These are phyloP conservation scores for Syzygium oleosum DNA, from an alignment of 345 rosid species.

Conservation along the genomic window DNA sequence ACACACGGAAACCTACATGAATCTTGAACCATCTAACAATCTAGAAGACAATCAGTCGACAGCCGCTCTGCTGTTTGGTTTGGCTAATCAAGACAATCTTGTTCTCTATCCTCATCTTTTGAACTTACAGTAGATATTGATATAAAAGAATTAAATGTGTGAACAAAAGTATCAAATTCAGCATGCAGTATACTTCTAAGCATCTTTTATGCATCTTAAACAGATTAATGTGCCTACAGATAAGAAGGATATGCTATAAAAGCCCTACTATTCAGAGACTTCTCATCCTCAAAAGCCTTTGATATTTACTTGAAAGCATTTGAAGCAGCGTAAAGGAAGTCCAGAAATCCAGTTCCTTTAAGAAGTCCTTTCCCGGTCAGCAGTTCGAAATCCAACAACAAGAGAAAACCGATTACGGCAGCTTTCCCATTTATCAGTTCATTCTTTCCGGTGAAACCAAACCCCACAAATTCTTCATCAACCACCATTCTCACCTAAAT, in stretches of 20 bases:
- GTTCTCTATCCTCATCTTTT: background rate
- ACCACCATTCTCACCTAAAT: slow-evolving; percentile 87
- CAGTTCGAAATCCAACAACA: slow-evolving; percentile 84
- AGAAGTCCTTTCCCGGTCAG: slow-evolving; percentile 91
- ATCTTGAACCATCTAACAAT: background rate
- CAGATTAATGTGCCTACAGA: background rate
- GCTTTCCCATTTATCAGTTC: slow-evolving; percentile 93
- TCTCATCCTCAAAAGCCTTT: background rate
- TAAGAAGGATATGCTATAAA: background rate
- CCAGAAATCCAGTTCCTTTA: slow-evolving; percentile 90
- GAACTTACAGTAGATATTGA: background rate
- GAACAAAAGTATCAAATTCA: background rate
- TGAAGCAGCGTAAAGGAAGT: slow-evolving; percentile 61
- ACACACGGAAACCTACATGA: background rate
- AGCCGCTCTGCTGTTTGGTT: background rate
- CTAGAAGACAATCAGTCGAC: background rate
- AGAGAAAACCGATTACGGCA: slow-evolving; percentile 78
- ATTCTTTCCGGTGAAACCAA: slow-evolving; percentile 71
- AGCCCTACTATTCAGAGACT: background rate
- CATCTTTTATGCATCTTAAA: background rate
- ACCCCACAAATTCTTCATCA: slow-evolving; percentile 60
- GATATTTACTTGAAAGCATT: slow-evolving; percentile 58
- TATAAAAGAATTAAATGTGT: background rate
- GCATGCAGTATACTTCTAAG: background rate
- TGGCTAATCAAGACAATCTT: background rate